phyloP scores from a whole-genome alignment of 2,329 filamentous ascomycete species.

The Chrysosporium keratinophilum region DNA sequence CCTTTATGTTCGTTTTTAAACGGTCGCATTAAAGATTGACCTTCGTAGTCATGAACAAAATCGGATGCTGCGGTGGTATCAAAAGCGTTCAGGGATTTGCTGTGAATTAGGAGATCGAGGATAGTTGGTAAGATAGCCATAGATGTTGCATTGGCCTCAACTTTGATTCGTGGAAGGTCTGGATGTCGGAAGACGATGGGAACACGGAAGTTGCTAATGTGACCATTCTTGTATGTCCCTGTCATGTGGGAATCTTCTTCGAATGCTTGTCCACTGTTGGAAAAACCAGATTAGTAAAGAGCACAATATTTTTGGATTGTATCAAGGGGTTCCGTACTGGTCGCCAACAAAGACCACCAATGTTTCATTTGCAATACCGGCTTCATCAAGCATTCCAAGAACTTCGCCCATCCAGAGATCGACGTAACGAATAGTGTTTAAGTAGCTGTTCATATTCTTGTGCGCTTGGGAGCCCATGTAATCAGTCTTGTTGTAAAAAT shows the following conservation, averaged over 20 bases:
- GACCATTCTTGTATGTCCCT: constrained; percentile 36
- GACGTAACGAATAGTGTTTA: constrained; percentile 35
- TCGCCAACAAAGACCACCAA: constrained; percentile 41
- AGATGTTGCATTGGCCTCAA: constrained; percentile 33
- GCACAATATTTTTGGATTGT: not conserved
- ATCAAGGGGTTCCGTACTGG: constrained; percentile 22
- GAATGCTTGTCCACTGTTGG: constrained; percentile 35
- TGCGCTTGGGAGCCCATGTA: constrained; percentile 23
- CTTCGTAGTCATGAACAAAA: constrained; percentile 38
- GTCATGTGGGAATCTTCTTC: constrained; percentile 31
- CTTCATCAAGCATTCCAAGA: constrained; percentile 35
- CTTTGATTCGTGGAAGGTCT: constrained; percentile 33
- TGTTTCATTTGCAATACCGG: constrained; percentile 37
- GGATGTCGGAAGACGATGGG: constrained; percentile 39
- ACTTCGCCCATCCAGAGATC: constrained; percentile 34
- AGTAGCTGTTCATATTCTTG: constrained; percentile 34
- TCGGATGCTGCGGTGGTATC: constrained; percentile 29
- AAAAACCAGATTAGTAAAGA: not conserved
- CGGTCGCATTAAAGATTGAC: constrained; percentile 39
- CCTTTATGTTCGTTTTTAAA: constrained; percentile 28
- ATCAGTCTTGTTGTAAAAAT: constrained; percentile 21
- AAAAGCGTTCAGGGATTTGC: constrained; percentile 29
- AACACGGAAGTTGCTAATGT: constrained; percentile 37
- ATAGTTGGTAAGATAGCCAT: constrained; percentile 39
- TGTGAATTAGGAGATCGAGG: constrained; percentile 36